Percentiles rank a stretch among this genome's conserved stretches.
Conservation (phyloP, 2,329 filamentous ascomycete species). For the Exutisphaerella laricina region DNA sequence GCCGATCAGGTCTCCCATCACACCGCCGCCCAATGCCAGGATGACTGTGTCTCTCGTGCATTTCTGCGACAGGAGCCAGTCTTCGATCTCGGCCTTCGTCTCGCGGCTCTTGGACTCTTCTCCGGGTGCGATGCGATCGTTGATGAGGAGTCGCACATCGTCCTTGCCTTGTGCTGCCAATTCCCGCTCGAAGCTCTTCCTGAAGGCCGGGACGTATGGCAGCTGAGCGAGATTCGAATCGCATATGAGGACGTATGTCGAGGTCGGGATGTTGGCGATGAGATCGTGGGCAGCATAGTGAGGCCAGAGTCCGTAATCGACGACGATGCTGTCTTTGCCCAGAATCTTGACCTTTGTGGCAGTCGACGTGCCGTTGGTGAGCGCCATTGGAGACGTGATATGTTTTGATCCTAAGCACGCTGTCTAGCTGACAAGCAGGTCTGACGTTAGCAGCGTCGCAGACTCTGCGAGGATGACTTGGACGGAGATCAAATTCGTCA, state of each 20-base stretch:
- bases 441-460: constrained; percentile 24
- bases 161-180: constrained; percentile 35
- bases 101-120: constrained; percentile 90
- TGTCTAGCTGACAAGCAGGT: constrained; percentile 27
- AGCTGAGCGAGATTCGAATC: constrained; percentile 82
- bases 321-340: constrained; percentile 81
- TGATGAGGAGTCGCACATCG: constrained; percentile 69
- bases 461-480: constrained; percentile 24
- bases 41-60: constrained; percentile 94
- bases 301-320: constrained; percentile 87
- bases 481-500: constrained; percentile 25
- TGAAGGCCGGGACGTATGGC: constrained; percentile 70
- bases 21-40: constrained; percentile 88
- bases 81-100: constrained; percentile 92
- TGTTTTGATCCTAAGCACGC: neutral
- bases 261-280: constrained; percentile 68
- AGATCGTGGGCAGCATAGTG: constrained; percentile 77
- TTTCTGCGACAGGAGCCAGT: constrained; percentile 90
- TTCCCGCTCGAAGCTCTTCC: constrained; percentile 54
- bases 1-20: constrained; percentile 96
- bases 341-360: constrained; percentile 70
- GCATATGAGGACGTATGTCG: constrained; percentile 93
- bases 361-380: constrained; percentile 22
- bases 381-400: constrained; percentile 12
- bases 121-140: constrained; percentile 81